These are phyloP conservation scores for Magnaporthales sp. DNA, from an alignment of 2,329 filamentous ascomycete genomes.

Conservation along the genomic window DNA sequence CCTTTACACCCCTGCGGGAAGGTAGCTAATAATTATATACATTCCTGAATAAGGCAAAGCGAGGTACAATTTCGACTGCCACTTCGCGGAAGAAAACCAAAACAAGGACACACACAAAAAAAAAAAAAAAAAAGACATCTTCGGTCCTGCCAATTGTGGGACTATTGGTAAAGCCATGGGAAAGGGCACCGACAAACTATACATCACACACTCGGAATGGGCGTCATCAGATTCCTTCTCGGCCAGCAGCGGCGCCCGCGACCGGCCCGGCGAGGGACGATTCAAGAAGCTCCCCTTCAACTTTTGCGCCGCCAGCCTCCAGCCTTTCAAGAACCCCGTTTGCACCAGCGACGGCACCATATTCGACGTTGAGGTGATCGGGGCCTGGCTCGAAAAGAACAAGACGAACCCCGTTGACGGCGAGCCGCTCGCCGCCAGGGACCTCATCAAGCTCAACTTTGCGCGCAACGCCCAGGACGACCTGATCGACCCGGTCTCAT, in stretches of 20 bases:
- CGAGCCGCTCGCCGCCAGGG: slow-evolving; percentile 65
- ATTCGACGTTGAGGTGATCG: slow-evolving; percentile 91
- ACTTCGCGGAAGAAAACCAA: not conserved
- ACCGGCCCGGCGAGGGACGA: slow-evolving; percentile 47
- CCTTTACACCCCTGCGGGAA: too few relatives aligned
- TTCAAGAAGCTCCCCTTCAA: slow-evolving; percentile 95
- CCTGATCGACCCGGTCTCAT: slow-evolving; percentile 92
- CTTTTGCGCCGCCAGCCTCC: slow-evolving; percentile 91
- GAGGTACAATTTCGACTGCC: not conserved
- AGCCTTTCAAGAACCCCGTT: slow-evolving; percentile 90
- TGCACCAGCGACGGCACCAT: slow-evolving; percentile 82
- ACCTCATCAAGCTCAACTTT: slow-evolving; percentile 87
- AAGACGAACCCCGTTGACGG: slow-evolving; percentile 82
- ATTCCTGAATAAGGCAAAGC: not conserved
- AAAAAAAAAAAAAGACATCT: not conserved
- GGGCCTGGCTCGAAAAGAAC: slow-evolving; percentile 90
- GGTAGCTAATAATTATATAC: too few relatives aligned
- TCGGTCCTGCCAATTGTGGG: not conserved
- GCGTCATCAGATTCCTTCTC: slow-evolving; percentile 82
- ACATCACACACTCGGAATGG: slow-evolving; percentile 97
- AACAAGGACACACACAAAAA: not conserved
- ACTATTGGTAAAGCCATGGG: slow-evolving; percentile 26
- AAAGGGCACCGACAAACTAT: slow-evolving; percentile 48
- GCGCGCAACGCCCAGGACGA: slow-evolving; percentile 82
- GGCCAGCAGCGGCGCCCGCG: slow-evolving; percentile 62